These are phyloP conservation scores for Naganishia vishniacii DNA, from an alignment of 768 basidiomycete genomes.

Conservation along the genomic window DNA sequence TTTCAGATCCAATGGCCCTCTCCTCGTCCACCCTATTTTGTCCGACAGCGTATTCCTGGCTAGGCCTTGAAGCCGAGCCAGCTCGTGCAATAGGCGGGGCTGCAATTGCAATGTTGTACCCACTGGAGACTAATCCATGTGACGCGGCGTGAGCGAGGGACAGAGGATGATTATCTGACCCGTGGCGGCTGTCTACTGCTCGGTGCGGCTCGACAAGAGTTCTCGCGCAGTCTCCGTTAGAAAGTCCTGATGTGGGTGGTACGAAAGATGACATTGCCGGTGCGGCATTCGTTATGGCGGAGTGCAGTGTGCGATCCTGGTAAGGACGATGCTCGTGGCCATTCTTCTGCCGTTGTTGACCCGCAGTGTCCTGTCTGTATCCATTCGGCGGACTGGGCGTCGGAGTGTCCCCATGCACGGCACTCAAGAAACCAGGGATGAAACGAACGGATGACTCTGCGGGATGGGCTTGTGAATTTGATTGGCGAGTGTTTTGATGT, in stretches of 20 bases:
- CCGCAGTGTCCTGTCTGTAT: neutral
- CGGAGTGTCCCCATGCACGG: conserved; percentile 10
- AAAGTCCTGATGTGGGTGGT: too few relatives aligned
- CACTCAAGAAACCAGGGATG: conserved; percentile 9
- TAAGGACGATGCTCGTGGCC: neutral
- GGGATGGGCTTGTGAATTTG: neutral
- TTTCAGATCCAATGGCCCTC: neutral
- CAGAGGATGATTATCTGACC: neutral
- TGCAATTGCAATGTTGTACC: neutral
- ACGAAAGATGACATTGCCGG: neutral
- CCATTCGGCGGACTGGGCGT: conserved; percentile 17
- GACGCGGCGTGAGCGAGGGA: neutral
- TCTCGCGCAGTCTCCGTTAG: too few relatives aligned
- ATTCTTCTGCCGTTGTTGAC: neutral
- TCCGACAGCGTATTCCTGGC: neutral
- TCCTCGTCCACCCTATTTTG: neutral
- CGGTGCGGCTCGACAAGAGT: neutral
- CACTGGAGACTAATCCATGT: conserved; percentile 6
- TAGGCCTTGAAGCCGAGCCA: neutral
- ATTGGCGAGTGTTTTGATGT: neutral
- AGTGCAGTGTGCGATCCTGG: neutral
- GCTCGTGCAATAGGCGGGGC: neutral
- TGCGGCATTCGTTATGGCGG: neutral
- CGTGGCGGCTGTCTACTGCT: neutral
- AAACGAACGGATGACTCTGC: conserved; percentile 10